Conservation (phyloP, 345 rosid genomes). For the Eucalyptus coolabah region DNA sequence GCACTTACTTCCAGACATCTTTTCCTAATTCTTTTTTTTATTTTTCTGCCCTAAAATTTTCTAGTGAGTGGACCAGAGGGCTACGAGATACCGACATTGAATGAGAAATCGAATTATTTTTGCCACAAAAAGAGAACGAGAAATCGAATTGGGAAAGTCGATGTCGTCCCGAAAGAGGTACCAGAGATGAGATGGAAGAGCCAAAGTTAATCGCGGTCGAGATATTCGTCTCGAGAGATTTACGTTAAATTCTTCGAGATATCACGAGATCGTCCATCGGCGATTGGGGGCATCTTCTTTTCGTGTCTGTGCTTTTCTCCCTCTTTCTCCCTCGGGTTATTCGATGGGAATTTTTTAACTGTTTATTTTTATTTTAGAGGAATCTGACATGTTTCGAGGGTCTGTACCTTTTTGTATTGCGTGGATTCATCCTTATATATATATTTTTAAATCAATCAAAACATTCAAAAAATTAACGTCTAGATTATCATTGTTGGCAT, state of each 20-base stretch:
- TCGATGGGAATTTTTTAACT: background rate
- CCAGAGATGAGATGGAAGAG: background rate
- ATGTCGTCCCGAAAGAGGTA: background rate
- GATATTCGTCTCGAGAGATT: background rate
- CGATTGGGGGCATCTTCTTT: background rate
- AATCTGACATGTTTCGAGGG: background rate
- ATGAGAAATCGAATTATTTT: background rate
- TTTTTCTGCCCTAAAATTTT: background rate
- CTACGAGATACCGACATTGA: background rate
- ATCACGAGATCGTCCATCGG: background rate
- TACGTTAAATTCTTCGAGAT: background rate
- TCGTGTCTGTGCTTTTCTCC: background rate
- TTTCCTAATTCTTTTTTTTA: background rate
- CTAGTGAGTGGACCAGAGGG: background rate
- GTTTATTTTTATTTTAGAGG: background rate
- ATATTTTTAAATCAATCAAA: too few species aligned
- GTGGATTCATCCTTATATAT: background rate
- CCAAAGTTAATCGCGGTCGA: background rate
- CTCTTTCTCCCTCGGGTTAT: background rate
- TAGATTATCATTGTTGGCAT: background rate
- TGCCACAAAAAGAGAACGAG: background rate
- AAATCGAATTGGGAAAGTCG: background rate
- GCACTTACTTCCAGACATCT: background rate
- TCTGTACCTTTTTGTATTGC: background rate
- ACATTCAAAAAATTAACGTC: background rate